These are phyloP conservation scores for Pleoardoris graminearum DNA, from an alignment of 2,329 filamentous ascomycete genomes.

Conservation along the genomic window DNA sequence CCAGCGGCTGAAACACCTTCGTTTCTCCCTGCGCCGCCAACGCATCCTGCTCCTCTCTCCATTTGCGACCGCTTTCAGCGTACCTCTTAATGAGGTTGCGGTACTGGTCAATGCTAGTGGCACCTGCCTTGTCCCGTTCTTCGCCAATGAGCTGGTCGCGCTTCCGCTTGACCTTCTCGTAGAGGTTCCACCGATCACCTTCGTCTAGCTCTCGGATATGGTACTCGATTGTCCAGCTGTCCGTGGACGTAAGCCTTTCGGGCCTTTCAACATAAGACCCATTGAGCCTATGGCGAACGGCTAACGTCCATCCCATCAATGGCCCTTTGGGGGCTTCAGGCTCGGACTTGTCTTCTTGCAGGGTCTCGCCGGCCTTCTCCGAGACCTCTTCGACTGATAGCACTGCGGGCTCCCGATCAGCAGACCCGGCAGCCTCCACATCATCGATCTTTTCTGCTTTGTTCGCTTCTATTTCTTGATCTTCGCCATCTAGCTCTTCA, in stretches of 20 bases:
- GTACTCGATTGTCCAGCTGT: constrained; percentile 78
- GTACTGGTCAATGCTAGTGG: constrained; percentile 49
- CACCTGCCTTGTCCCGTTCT: constrained; percentile 47
- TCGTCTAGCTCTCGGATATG: constrained; percentile 62
- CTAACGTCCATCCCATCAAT: constrained; percentile 72
- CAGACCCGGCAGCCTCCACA: constrained; percentile 1
- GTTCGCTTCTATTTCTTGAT: constrained; percentile 27
- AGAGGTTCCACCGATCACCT: constrained; percentile 21
- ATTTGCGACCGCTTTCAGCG: constrained; percentile 61
- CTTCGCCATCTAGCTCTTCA: constrained; percentile 32
- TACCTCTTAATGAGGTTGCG: constrained; percentile 49
- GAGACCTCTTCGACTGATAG: not conserved
- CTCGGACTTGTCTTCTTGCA: constrained; percentile 11
- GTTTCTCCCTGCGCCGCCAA: constrained; percentile 53
- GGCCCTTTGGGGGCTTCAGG: constrained; percentile 24
- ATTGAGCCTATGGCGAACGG: constrained; percentile 73
- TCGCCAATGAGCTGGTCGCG: constrained; percentile 51
- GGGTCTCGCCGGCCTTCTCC: not conserved
- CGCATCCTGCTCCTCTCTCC: constrained; percentile 60
- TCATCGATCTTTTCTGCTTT: constrained; percentile 8
- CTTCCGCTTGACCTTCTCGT: constrained; percentile 55
- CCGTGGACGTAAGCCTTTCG: constrained; percentile 45
- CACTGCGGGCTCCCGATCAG: constrained; percentile 3
- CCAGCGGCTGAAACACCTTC: constrained; percentile 38
- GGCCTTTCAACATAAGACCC: constrained; percentile 66